Conservation (phyloP, 306 rosid genomes). For the Prunus padus region DNA sequence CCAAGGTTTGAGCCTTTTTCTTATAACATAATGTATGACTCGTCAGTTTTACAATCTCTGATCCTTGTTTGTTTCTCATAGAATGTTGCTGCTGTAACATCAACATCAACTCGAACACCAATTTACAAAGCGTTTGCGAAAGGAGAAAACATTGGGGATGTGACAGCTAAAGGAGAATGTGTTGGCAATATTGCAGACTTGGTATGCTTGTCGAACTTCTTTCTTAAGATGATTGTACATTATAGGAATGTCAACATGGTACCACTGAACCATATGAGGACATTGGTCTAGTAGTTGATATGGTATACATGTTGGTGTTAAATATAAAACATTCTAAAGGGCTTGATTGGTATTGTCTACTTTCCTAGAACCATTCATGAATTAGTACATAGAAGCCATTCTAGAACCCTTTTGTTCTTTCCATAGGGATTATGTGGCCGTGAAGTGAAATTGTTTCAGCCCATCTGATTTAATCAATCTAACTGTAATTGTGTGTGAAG, state of each 20-base stretch:
- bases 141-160: constrained; percentile 99
- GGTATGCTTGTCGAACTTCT: constrained; percentile 54
- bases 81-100: constrained; percentile 98
- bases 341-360: neutral
- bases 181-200: constrained; percentile 95
- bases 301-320: neutral
- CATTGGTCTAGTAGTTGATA: neutral
- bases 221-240: neutral
- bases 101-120: constrained; percentile 97
- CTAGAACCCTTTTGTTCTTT: neutral
- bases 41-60: constrained; percentile 24
- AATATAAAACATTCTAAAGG: neutral
- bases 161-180: constrained; percentile 99
- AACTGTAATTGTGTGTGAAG: neutral
- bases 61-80: constrained; percentile 34
- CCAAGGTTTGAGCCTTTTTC: constrained; percentile 54
- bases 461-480: neutral
- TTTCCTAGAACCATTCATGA: neutral
- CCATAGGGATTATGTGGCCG: neutral
- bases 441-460: neutral
- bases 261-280: neutral
- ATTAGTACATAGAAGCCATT: neutral
- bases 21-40: neutral
- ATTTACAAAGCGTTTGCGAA: constrained; percentile 98
- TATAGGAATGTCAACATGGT: neutral